Evolutionary conservation across 257 asterid species (phyloP).

Genomic region (Mentha longifolia): DNA sequence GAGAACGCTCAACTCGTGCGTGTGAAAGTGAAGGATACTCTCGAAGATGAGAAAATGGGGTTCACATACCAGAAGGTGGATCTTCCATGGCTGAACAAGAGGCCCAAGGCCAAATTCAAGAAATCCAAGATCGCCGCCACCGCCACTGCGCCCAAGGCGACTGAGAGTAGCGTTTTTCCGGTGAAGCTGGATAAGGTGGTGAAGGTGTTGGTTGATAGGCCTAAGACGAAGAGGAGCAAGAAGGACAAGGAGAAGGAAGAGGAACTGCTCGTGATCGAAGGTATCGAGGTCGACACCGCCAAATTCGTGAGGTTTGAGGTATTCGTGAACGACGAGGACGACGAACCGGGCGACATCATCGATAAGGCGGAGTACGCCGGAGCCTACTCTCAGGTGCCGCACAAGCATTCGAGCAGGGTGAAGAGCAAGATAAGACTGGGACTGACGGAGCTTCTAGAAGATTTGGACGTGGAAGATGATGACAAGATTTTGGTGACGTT

Average conservation of each 20-base stretch:
- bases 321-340: slow-evolving; percentile 54
- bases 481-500: slow-evolving; percentile 50
- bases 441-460: slow-evolving; percentile 48
- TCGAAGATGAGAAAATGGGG: slow-evolving; percentile 41
- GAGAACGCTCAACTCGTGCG: slow-evolving; percentile 48
- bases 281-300: slow-evolving; percentile 39
- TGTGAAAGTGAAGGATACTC: slow-evolving; percentile 37
- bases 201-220: slow-evolving; percentile 48
- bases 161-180: slow-evolving; percentile 32
- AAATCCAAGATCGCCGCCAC: slow-evolving; percentile 23
- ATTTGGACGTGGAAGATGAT: slow-evolving; percentile 52
- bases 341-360: slow-evolving; percentile 28
- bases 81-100: slow-evolving; percentile 41
- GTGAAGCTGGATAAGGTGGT: slow-evolving; percentile 41
- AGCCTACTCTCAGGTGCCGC: slow-evolving; percentile 43
- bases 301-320: slow-evolving; percentile 51
- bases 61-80: slow-evolving; percentile 40
- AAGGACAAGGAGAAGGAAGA: slow-evolving; percentile 40
- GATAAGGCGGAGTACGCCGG: slow-evolving; percentile 60
- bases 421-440: slow-evolving; percentile 39
- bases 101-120: slow-evolving; percentile 35
- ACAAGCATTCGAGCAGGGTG: slow-evolving; percentile 31
- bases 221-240: slow-evolving; percentile 36
- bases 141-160: slow-evolving; percentile 20
- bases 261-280: slow-evolving; percentile 52